Evolutionary conservation across 2,329 filamentous ascomycete species (phyloP).

Genomic region (Ceratocystis diversiconidia): DNA sequence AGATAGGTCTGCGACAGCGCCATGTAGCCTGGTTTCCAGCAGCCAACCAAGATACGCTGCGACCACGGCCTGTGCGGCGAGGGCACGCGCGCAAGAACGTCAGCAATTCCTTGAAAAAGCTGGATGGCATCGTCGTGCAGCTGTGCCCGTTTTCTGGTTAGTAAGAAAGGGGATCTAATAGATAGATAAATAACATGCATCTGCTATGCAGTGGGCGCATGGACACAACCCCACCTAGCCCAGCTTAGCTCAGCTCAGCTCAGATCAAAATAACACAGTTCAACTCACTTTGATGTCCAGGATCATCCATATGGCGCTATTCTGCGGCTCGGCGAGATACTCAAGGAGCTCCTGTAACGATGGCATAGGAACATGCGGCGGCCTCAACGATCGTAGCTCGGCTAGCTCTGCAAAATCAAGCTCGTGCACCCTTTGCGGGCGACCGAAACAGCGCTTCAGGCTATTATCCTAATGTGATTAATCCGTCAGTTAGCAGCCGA

Average conservation of each 20-base stretch:
- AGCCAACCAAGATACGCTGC: constrained; percentile 61
- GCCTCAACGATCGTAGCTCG: constrained; percentile 49
- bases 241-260: too few relatives aligned
- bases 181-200: not conserved
- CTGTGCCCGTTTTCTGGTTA: constrained; percentile 26
- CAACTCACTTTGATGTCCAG: constrained; percentile 68
- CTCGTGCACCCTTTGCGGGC: constrained; percentile 56
- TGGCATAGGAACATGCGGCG: constrained; percentile 59
- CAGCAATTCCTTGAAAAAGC: constrained; percentile 55
- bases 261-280: too few relatives aligned
- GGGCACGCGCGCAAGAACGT: constrained; percentile 43
- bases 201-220: not conserved
- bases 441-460: constrained; percentile 68
- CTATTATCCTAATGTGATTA: constrained; percentile 47
- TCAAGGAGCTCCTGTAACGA: constrained; percentile 58
- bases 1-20: constrained; percentile 47
- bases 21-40: constrained; percentile 67
- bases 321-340: constrained; percentile 50
- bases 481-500: not conserved
- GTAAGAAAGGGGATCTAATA: not conserved
- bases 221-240: too few relatives aligned
- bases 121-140: constrained; percentile 54
- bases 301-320: constrained; percentile 62
- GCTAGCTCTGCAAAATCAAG: constrained; percentile 63
- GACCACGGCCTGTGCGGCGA: constrained; percentile 47